A percentile compares a stretch with the other conserved stretches of the same genome.
Evolutionary conservation across 306 rosid species (phyloP).

Genomic region (Leucaena leucocephala): DNA sequence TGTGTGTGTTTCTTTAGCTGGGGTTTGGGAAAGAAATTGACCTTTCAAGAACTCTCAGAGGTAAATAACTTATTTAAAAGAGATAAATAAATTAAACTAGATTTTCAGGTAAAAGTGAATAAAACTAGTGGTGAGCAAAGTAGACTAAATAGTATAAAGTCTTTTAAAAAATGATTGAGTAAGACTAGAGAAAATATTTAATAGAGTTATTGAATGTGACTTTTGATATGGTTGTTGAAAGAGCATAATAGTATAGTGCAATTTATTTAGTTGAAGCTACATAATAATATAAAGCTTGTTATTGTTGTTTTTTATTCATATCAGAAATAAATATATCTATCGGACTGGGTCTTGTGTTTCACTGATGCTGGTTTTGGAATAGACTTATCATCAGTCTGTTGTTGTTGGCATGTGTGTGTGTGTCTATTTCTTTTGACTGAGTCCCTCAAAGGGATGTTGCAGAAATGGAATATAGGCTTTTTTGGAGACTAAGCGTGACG

Average conservation of each 20-base stretch:
- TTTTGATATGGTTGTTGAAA: too few species aligned
- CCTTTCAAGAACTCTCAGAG: slow-evolving; percentile 49
- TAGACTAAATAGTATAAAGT: too few species aligned
- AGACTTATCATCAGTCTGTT: slow-evolving; percentile 40
- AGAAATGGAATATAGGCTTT: background rate
- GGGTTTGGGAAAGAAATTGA: slow-evolving; percentile 47
- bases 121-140: too few species aligned
- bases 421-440: background rate
- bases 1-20: slow-evolving; percentile 31
- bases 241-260: too few species aligned
- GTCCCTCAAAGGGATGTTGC: background rate
- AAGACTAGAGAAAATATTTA: too few species aligned
- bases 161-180: too few species aligned
- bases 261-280: too few species aligned
- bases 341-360: slow-evolving; percentile 34
- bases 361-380: slow-evolving; percentile 46
- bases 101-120: too few species aligned
- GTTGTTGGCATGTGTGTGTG: too few species aligned
- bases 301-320: slow-evolving; percentile 10
- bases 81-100: too few species aligned
- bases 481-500: background rate
- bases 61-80: background rate
- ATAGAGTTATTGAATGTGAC: too few species aligned
- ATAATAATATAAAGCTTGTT: too few species aligned
- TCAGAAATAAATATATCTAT: slow-evolving; percentile 11